A percentile compares a stretch with the other conserved stretches of the same genome.
phyloP scores from a whole-genome alignment of 345 rosid genomes.

The Linum usitatissimum region DNA sequence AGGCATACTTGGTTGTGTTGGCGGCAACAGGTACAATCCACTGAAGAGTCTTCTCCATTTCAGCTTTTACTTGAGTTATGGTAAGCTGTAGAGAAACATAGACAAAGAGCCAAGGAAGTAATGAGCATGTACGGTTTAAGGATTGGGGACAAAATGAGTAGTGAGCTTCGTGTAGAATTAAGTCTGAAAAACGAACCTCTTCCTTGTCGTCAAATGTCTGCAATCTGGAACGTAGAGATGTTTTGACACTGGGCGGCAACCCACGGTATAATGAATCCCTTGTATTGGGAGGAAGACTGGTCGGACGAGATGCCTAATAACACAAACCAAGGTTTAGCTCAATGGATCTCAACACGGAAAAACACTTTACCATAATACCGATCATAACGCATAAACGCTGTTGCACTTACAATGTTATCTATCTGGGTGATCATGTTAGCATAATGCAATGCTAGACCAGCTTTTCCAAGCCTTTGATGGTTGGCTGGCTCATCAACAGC shows the following conservation, averaged over 20 bases:
- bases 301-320: constrained; percentile 60
- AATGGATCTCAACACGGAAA: not conserved
- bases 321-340: not conserved
- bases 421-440: constrained; percentile 70
- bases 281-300: constrained; percentile 50
- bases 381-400: not conserved
- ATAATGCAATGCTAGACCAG: constrained; percentile 83
- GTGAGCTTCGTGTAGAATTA: not conserved
- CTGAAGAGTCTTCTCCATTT: constrained; percentile 69
- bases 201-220: constrained; percentile 40
- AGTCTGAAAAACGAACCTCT: constrained; percentile 37
- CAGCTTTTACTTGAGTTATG: constrained; percentile 51
- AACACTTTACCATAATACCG: not conserved
- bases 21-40: constrained; percentile 85
- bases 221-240: constrained; percentile 46
- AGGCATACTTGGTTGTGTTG: constrained; percentile 67
- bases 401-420: constrained; percentile 59
- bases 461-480: constrained; percentile 54
- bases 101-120: constrained; percentile 6
- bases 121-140: not conserved
- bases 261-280: constrained; percentile 61
- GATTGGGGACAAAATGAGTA: not conserved
- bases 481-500: constrained; percentile 15
- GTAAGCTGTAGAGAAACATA: constrained; percentile 39
- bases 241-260: constrained; percentile 54